Conservation (phyloP, 257 asterid species). For the Petrea volubilis region DNA sequence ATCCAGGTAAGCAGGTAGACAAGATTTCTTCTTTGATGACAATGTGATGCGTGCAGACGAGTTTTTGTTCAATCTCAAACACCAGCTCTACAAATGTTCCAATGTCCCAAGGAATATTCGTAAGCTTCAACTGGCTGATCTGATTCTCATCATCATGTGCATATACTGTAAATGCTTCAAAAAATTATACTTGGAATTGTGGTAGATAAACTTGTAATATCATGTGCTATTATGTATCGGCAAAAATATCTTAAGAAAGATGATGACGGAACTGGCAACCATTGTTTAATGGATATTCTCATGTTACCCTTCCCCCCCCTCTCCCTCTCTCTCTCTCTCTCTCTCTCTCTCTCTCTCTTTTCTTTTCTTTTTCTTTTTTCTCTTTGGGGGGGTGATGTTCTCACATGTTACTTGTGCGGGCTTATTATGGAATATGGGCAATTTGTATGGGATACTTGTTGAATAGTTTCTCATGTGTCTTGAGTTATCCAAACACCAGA, state of each 20-base stretch:
- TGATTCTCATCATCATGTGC: conserved; percentile 27
- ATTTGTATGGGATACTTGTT: too few relatives aligned
- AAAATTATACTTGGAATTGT: background rate
- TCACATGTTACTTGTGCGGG: too few relatives aligned
- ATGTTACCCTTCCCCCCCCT: too few relatives aligned
- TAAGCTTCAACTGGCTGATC: conserved; percentile 6
- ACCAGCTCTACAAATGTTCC: conserved; percentile 12
- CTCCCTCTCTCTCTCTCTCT: too few relatives aligned
- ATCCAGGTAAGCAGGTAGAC: conserved; percentile 48
- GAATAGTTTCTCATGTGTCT: too few relatives aligned
- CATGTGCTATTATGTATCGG: background rate
- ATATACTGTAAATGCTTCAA: conserved; percentile 29
- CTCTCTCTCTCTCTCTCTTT: too few relatives aligned
- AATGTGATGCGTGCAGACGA: conserved; percentile 13
- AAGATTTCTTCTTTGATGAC: background rate
- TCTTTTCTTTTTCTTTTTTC: too few relatives aligned
- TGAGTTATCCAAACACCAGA: too few relatives aligned
- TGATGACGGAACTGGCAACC: background rate
- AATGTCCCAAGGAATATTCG: background rate
- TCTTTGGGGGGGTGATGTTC: too few relatives aligned
- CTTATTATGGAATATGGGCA: too few relatives aligned
- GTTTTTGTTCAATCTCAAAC: conserved; percentile 3
- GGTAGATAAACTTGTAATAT: conserved; percentile 15
- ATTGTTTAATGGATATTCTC: too few relatives aligned
- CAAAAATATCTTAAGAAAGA: background rate